A percentile compares a stretch with the other conserved stretches of the same genome.
phyloP scores from a whole-genome alignment of 2,329 filamentous ascomycete genomes.

The Neonectria magnoliae region DNA sequence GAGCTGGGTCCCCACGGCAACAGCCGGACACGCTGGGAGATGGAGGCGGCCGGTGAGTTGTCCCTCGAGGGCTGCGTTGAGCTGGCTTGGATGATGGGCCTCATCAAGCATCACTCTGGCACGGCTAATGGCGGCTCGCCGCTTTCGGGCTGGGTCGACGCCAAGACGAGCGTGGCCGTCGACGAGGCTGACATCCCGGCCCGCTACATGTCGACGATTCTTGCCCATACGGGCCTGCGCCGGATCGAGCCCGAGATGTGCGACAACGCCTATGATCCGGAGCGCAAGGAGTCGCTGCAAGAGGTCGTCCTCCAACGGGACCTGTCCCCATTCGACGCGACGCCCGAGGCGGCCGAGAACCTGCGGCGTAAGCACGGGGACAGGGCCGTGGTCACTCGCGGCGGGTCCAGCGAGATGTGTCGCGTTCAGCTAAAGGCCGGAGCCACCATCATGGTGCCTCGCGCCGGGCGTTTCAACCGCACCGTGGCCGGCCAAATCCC shows the following conservation, averaged over 20 bases:
- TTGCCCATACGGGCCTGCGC: too few relatives aligned
- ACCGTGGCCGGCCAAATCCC: constrained; percentile 97
- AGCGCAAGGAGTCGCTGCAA: constrained; percentile 97
- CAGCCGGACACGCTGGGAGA: constrained; percentile 97
- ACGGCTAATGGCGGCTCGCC: too few relatives aligned
- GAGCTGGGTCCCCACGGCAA: constrained; percentile 99
- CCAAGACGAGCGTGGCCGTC: constrained; percentile 92
- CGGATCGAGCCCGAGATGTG: constrained; percentile 97
- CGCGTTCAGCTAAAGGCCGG: too few relatives aligned
- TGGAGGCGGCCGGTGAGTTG: constrained; percentile 97
- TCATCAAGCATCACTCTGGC: constrained; percentile 96
- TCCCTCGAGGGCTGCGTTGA: constrained; percentile 97
- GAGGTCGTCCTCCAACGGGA: constrained; percentile 98
- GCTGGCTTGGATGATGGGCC: constrained; percentile 99
- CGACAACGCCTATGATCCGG: constrained; percentile 94
- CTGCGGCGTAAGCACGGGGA: constrained; percentile 97
- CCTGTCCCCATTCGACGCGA: constrained; percentile 94
- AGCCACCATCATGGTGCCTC: too few relatives aligned
- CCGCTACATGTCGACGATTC: too few relatives aligned
- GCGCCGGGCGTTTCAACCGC: constrained; percentile 93
- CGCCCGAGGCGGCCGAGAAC: constrained; percentile 96
- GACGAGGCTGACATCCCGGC: constrained; percentile 96
- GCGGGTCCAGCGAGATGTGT: too few relatives aligned
- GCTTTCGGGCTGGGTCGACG: constrained; percentile 95
- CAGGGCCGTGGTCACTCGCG: constrained; percentile 90